Conservation (phyloP, 768 basidiomycete species). For the Lepiota subincarnata region DNA sequence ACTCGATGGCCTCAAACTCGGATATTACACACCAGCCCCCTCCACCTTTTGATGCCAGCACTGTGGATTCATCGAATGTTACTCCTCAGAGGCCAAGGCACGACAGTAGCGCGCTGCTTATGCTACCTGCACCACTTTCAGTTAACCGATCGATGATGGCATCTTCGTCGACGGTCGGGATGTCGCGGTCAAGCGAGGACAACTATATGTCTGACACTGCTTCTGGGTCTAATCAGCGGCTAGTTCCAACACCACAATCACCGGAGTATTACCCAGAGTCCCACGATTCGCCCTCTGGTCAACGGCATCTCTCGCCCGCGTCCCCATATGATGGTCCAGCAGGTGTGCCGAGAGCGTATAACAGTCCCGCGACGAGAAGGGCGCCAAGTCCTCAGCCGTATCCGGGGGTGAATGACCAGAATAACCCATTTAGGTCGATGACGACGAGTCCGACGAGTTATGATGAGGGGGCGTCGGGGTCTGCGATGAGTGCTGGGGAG, state of each 20-base stretch:
- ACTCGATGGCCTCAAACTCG: conserved; percentile 75
- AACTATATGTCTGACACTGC: conserved; percentile 38
- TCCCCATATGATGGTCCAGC: conserved; percentile 22
- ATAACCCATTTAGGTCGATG: conserved; percentile 55
- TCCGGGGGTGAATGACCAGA: conserved; percentile 41
- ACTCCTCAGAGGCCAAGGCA: conserved; percentile 50
- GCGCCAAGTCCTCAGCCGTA: conserved; percentile 23
- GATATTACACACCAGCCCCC: conserved; percentile 63
- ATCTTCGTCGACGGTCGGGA: conserved; percentile 43
- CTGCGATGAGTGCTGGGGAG: conserved; percentile 20
- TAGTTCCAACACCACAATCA: conserved; percentile 38
- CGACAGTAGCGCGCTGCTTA: conserved; percentile 68
- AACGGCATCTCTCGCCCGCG: conserved; percentile 28
- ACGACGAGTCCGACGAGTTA: conserved; percentile 34
- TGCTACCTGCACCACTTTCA: conserved; percentile 72
- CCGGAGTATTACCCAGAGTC: conserved; percentile 37
- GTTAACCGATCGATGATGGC: conserved; percentile 50
- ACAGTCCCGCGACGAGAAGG: conserved; percentile 18
- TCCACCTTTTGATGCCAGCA: conserved; percentile 52
- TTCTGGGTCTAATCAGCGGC: conserved; percentile 38
- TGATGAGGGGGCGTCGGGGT: conserved; percentile 36
- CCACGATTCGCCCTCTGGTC: conserved; percentile 29
- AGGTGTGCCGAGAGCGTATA: conserved; percentile 9
- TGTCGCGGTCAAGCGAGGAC: conserved; percentile 47
- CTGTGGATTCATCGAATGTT: conserved; percentile 52